Percentiles rank a stretch among this genome's conserved stretches.
Evolutionary conservation across 768 basidiomycete species (phyloP).

Genomic region (Clathrus columnatus): DNA sequence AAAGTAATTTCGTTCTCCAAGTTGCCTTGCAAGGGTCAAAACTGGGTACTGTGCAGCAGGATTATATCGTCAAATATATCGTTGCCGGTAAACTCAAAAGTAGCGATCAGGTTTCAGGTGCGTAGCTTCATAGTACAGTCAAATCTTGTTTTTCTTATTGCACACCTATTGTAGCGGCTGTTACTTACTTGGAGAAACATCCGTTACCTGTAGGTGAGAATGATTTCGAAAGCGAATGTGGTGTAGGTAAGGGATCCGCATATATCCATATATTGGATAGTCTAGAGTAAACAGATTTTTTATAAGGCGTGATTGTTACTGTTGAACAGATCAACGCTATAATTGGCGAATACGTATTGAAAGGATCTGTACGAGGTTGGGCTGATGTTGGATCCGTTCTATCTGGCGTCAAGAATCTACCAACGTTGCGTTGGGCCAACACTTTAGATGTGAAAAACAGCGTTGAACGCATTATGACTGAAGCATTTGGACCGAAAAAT

Average conservation of each 20-base stretch:
- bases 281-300: background rate
- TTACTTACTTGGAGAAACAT: conserved; percentile 62
- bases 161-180: conserved; percentile 43
- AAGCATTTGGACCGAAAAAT: conserved; percentile 68
- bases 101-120: conserved; percentile 83
- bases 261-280: background rate
- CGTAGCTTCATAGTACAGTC: conserved; percentile 17
- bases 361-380: conserved; percentile 59
- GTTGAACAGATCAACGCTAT: conserved; percentile 48
- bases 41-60: conserved; percentile 46
- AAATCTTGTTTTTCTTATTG: background rate
- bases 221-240: conserved; percentile 73
- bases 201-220: conserved; percentile 51
- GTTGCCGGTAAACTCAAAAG: conserved; percentile 65
- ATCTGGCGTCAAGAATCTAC: conserved; percentile 49
- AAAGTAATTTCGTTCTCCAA: conserved; percentile 58
- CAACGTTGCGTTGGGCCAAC: conserved; percentile 71
- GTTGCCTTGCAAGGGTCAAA: conserved; percentile 59
- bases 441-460: conserved; percentile 79
- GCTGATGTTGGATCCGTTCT: conserved; percentile 58
- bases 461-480: conserved; percentile 59
- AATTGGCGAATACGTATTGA: conserved; percentile 48
- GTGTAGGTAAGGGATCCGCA: conserved; percentile 60
- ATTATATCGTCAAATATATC: conserved; percentile 60
- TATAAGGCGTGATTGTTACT: conserved; percentile 73